phyloP scores from a whole-genome alignment of 495 filamentous ascomycete genomes.

The Pseudomonodictys pantanalensis region DNA sequence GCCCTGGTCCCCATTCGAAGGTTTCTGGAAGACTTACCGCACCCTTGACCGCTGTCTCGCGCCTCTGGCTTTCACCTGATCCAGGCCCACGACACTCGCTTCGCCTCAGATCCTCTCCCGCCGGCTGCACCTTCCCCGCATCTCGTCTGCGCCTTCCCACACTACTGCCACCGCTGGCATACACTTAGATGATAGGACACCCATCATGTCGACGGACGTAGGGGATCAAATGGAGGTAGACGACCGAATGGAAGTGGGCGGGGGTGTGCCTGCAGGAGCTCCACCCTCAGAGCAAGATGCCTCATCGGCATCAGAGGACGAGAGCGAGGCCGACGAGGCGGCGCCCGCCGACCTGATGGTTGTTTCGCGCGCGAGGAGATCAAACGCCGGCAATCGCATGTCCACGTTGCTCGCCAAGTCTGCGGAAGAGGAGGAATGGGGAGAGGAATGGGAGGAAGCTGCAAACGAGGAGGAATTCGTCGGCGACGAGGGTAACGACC shows the following conservation, averaged over 20 bases:
- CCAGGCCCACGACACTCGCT: slow-evolving; percentile 9
- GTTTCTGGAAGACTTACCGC: slow-evolving; percentile 29
- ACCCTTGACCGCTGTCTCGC: slow-evolving; percentile 23
- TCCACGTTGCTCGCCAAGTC: slow-evolving; percentile 63
- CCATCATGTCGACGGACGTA: slow-evolving; percentile 13
- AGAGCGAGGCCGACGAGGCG: slow-evolving; percentile 41
- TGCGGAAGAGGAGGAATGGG: slow-evolving; percentile 65
- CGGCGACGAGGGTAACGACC: slow-evolving; percentile 60
- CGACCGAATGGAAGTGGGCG: slow-evolving; percentile 13
- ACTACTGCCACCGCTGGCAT: background rate
- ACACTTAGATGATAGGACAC: background rate
- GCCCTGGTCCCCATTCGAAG: slow-evolving; percentile 7
- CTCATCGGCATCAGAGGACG: slow-evolving; percentile 10
- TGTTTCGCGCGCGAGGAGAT: slow-evolving; percentile 72
- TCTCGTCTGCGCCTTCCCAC: background rate
- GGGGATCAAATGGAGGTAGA: background rate
- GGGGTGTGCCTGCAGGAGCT: no score
- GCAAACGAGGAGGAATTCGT: slow-evolving; percentile 83
- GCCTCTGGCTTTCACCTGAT: slow-evolving; percentile 1
- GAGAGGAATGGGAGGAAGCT: slow-evolving; percentile 63
- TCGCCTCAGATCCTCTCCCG: slow-evolving; percentile 17
- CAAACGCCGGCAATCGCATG: slow-evolving; percentile 83
- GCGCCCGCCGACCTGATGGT: slow-evolving; percentile 69
- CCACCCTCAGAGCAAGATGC: slow-evolving; percentile 12
- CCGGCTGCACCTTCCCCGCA: slow-evolving; percentile 14